Conservation (phyloP, 305 asterid genomes). For the Andrographis paniculata region DNA sequence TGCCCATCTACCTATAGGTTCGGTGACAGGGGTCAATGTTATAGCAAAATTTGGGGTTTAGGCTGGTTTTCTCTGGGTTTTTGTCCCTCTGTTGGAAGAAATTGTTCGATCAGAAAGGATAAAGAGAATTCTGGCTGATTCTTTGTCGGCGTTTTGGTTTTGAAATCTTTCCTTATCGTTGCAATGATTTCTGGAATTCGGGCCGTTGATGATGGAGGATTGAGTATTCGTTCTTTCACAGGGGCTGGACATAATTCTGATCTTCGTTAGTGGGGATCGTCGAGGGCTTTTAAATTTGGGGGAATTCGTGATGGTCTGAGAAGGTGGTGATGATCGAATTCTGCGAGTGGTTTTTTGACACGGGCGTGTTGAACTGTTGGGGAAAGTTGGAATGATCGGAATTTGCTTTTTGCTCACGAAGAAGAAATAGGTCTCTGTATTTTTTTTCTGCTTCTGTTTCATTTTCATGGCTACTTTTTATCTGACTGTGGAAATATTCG, state of each 20-base stretch:
- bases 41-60: slow-evolving; percentile 95
- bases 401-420: too few relatives aligned
- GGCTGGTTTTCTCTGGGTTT: slow-evolving; percentile 39
- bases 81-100: not conserved
- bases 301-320: not conserved
- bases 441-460: too few relatives aligned
- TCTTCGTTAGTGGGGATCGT: not conserved
- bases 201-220: not conserved
- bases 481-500: too few relatives aligned
- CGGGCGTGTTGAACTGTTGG: too few relatives aligned
- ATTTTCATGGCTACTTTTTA: too few relatives aligned
- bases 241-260: not conserved
- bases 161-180: too few relatives aligned
- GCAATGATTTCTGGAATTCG: too few relatives aligned
- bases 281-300: not conserved
- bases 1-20: slow-evolving; percentile 35
- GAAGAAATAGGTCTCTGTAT: too few relatives aligned
- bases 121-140: not conserved
- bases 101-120: not conserved
- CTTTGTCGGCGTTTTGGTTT: too few relatives aligned
- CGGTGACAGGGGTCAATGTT: slow-evolving; percentile 67
- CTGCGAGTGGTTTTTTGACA: not conserved
- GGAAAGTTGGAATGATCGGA: too few relatives aligned
- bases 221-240: not conserved
- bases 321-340: not conserved